Base-by-base conservation (phyloP, 1,284 basidiomycete genomes). In the Rugiboletus extremiorientalis region DNA sequence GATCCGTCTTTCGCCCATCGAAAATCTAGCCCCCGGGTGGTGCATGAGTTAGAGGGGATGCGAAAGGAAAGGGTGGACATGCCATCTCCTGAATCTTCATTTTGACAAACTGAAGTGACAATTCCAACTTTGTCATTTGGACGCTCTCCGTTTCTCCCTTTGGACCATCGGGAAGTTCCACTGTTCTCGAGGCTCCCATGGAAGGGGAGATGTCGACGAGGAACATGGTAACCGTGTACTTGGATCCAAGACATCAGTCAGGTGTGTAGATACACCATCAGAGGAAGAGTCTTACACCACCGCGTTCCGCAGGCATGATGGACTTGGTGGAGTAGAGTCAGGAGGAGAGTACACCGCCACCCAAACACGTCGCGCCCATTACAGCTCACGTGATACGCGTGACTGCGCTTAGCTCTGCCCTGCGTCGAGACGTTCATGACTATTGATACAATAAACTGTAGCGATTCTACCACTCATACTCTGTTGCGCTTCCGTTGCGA, bases 31-130 rank as follows among this genome's bases (percentile, higher is more conserved):
- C n/a, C 36, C 25, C 25, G 27, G 15, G 14, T 12, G 5, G 10
- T 8, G 12, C 27, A 50, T 62, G 36, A 52, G 47, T 8, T 16
- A 18, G 3, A 18, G 27, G 18, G 7, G 34, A 34, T 18, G 47
- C 5, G 37, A 61, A 31, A 20, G 52, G 51, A 45, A 37, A 41
- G 18, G n/a, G 37, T 20, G 22, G 15, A 53, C 69, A 20, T 57
- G 90, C 93, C 87, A 94, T 92, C 63, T 94, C 91, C 70, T 95
- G 92, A 38, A 94, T 83, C 73, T 92, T 92, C 56, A 93, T 81
- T 67, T 91, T 92, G 23, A 94, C 88, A 65, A 88, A 96, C 66
- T 94, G 91, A 54, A 95, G 79, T 1, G 84, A 82, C 83, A 89
- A 91, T 67, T 92, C 82, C 28, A 98, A 79, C 67, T 92, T 88